These are phyloP conservation scores for Colletotrichum shisoi DNA, from an alignment of 2,329 filamentous ascomycete species.

Conservation along the genomic window DNA sequence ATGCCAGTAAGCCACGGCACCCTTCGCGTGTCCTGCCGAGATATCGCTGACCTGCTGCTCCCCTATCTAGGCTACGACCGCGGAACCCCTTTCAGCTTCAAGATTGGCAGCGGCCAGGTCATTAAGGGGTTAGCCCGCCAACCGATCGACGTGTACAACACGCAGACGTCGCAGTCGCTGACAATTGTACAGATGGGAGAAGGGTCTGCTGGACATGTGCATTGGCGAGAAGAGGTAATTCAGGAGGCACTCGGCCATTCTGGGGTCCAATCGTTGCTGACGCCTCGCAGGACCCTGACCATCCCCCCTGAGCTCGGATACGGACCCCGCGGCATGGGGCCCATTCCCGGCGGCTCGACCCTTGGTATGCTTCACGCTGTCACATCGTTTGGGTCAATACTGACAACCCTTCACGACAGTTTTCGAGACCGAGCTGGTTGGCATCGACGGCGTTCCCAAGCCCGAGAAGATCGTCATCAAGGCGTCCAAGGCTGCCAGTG, in stretches of 20 bases:
- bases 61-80: constrained; percentile 71
- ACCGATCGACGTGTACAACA: neutral
- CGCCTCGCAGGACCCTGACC: constrained; percentile 70
- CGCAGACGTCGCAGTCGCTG: constrained; percentile 26
- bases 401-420: constrained; percentile 56
- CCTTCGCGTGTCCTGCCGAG: neutral
- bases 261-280: constrained; percentile 29
- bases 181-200: constrained; percentile 73
- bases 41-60: constrained; percentile 12
- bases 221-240: constrained; percentile 82
- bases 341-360: constrained; percentile 83
- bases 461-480: constrained; percentile 58
- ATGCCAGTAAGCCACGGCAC: constrained; percentile 63
- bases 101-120: constrained; percentile 79
- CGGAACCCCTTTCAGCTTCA: constrained; percentile 77
- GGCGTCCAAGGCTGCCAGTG: constrained; percentile 45
- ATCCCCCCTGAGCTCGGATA: constrained; percentile 90
- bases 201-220: constrained; percentile 92
- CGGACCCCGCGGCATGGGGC: constrained; percentile 76
- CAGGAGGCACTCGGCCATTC: constrained; percentile 7
- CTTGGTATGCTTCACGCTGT: constrained; percentile 62
- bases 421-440: constrained; percentile 90
- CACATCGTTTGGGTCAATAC: neutral
- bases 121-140: constrained; percentile 75
- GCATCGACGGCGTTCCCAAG: constrained; percentile 75